Evolutionary conservation across 2,329 filamentous ascomycete genomes (phyloP).

Genomic region (Coniella lustricola): DNA sequence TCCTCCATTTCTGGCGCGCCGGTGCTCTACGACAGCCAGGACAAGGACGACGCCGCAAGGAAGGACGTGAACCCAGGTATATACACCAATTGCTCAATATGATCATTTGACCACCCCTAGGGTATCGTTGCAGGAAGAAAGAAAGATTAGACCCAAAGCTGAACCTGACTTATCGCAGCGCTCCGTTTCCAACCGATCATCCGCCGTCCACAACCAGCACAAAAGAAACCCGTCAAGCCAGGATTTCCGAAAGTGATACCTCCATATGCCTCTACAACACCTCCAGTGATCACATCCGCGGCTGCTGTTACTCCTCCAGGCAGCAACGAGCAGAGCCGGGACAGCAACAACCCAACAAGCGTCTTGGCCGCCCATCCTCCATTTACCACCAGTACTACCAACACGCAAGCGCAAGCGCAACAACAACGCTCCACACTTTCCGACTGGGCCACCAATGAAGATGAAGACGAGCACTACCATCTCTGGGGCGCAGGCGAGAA

Average conservation of each 20-base stretch:
- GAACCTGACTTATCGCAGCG: slow-evolving; percentile 43
- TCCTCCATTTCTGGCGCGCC: slow-evolving; percentile 73
- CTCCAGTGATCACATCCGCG: slow-evolving; percentile 14
- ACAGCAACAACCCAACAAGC: slow-evolving; percentile 26
- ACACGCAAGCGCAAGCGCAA: slow-evolving; percentile 24
- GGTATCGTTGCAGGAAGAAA: too few species aligned
- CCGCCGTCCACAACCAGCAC: slow-evolving; percentile 62
- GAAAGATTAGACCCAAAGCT: too few species aligned
- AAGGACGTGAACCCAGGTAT: slow-evolving; percentile 45
- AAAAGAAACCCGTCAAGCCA: slow-evolving; percentile 57
- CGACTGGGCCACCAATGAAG: slow-evolving; percentile 75
- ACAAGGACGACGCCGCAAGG: slow-evolving; percentile 45
- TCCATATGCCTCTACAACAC: slow-evolving; percentile 22
- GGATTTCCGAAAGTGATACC: slow-evolving; percentile 42
- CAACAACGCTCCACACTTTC: slow-evolving; percentile 63
- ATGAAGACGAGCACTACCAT: slow-evolving; percentile 80
- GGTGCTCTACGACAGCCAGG: slow-evolving; percentile 59
- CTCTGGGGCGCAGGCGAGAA: slow-evolving; percentile 58
- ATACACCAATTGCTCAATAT: not conserved
- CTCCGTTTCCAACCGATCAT: slow-evolving; percentile 85
- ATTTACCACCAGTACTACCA: slow-evolving; percentile 13
- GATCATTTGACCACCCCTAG: not conserved
- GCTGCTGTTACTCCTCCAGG: too few species aligned
- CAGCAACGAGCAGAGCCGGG: too few species aligned
- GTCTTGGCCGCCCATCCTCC: slow-evolving; percentile 23